Percentiles rank a stretch among this genome's conserved stretches.
Evolutionary conservation across 768 basidiomycete species (phyloP).

Genomic region (Boletus rubroflammeus): DNA sequence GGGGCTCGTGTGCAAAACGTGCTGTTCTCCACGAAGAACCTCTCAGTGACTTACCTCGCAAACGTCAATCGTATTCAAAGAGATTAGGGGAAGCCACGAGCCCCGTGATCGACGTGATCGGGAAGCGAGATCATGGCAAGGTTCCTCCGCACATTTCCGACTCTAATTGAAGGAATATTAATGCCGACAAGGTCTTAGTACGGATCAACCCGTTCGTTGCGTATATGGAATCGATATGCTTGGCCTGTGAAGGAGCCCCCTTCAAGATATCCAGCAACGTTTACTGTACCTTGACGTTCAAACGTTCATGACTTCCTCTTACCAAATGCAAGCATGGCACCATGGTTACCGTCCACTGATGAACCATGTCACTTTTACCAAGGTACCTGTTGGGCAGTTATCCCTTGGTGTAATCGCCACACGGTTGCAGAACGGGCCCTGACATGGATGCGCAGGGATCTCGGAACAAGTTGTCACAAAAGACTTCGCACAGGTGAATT

Average conservation of each 20-base stretch:
- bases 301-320: not conserved
- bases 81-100: not conserved
- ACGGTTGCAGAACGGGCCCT: not conserved
- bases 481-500: too few relatives aligned
- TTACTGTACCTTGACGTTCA: not conserved
- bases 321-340: not conserved
- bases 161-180: not conserved
- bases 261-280: not conserved
- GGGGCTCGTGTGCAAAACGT: not conserved
- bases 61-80: not conserved
- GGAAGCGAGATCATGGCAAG: not conserved
- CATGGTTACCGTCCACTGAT: not conserved
- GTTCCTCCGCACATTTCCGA: not conserved
- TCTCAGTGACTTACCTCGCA: not conserved
- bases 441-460: not conserved
- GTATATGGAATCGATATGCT: not conserved
- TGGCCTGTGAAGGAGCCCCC: not conserved
- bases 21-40: not conserved
- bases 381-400: not conserved
- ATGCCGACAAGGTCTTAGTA: not conserved
- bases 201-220: not conserved
- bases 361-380: not conserved
- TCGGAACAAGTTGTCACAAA: too few relatives aligned
- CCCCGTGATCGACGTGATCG: not conserved
- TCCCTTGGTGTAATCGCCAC: not conserved